Conservation (phyloP, 2,329 filamentous ascomycete genomes). For the Tolypocladium cylindrosporum region DNA sequence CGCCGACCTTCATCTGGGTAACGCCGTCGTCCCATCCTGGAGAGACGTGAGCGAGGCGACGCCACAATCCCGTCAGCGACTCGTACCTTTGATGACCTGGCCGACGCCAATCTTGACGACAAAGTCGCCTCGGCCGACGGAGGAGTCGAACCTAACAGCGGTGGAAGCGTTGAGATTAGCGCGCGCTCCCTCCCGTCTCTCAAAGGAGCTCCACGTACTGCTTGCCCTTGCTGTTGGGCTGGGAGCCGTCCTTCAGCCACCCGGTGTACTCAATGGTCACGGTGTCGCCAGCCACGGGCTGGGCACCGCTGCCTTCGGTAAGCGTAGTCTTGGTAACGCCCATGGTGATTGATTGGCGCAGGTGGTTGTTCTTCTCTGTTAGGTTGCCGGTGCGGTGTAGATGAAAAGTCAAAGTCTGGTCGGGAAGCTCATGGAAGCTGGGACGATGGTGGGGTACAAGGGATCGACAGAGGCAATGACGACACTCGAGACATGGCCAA, state of each 20-base stretch:
- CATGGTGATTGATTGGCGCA: constrained; percentile 38
- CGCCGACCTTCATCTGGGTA: constrained; percentile 74
- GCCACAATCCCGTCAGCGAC: constrained; percentile 2
- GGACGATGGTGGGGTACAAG: not conserved
- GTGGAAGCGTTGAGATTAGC: not conserved
- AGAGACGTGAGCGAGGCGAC: not conserved
- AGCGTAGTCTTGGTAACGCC: constrained; percentile 62
- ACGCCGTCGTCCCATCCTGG: constrained; percentile 82
- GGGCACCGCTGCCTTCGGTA: constrained; percentile 49
- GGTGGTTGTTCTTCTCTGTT: not conserved
- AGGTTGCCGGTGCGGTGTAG: not conserved
- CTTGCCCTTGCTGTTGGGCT: constrained; percentile 55
- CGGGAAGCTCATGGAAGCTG: not conserved
- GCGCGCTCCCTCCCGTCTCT: not conserved
- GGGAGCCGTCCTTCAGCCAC: constrained; percentile 60
- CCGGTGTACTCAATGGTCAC: constrained; percentile 91
- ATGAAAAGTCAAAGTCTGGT: not conserved
- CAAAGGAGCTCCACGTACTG: constrained; percentile 45
- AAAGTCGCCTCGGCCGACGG: constrained; percentile 68
- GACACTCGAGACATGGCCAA: not conserved
- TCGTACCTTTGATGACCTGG: constrained; percentile 73
- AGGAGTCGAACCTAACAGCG: constrained; percentile 72
- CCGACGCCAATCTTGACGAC: constrained; percentile 70
- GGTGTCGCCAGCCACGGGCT: constrained; percentile 55
- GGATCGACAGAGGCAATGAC: not conserved